Conservation (phyloP, 2,329 filamentous ascomycete genomes). For the Epichloe elymi region DNA sequence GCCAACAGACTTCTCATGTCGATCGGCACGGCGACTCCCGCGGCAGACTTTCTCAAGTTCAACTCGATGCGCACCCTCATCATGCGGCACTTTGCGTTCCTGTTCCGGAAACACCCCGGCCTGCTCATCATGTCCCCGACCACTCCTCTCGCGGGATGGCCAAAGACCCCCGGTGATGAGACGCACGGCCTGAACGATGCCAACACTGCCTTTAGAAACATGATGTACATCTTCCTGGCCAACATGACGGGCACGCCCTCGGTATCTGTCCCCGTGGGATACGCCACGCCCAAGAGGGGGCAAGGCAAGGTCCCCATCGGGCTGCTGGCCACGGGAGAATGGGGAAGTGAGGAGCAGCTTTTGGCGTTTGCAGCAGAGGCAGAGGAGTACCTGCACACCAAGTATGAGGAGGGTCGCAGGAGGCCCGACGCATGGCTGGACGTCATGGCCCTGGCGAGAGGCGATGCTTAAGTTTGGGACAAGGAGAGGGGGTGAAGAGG, state of each 20-base stretch:
- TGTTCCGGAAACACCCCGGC: constrained; percentile 60
- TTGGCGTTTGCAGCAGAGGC: constrained; percentile 45
- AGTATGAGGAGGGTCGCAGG: constrained; percentile 33
- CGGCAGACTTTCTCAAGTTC: constrained; percentile 57
- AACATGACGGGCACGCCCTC: constrained; percentile 73
- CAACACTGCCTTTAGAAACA: constrained; percentile 59
- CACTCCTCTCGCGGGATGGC: constrained; percentile 63
- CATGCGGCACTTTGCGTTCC: constrained; percentile 63
- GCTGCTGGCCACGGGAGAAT: constrained; percentile 51
- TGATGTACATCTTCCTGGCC: constrained; percentile 77
- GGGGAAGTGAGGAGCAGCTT: constrained; percentile 52
- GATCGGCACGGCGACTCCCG: constrained; percentile 49
- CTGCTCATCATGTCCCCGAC: constrained; percentile 71
- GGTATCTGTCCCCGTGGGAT: constrained; percentile 63
- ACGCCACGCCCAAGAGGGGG: constrained; percentile 42
- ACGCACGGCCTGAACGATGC: constrained; percentile 63
- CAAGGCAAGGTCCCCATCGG: constrained; percentile 46
- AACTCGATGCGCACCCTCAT: constrained; percentile 61
- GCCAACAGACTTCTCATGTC: constrained; percentile 59
- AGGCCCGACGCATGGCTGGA: constrained; percentile 46
- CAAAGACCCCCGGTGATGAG: constrained; percentile 42
- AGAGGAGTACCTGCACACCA: constrained; percentile 40
- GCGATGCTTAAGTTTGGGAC: constrained; percentile 2
- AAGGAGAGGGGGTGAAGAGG: neutral
- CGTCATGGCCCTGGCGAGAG: constrained; percentile 27